Base-by-base conservation (phyloP, 345 rosid genomes). In the Geranium rotundifolium region DNA sequence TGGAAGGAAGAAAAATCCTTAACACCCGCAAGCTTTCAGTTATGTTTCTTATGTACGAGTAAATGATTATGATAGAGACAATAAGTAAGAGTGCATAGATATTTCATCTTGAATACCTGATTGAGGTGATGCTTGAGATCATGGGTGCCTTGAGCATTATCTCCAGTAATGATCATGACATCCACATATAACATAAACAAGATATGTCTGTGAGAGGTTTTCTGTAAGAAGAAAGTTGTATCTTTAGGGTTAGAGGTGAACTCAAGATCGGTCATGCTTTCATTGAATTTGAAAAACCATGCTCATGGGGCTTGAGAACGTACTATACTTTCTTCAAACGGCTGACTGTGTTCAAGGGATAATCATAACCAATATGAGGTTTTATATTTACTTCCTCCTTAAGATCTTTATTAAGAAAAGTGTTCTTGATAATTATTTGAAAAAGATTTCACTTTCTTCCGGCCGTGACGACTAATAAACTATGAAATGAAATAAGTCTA, bases 341-440 rank as follows among this genome's bases (percentile, higher is more conserved):
- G 8, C 57, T 56, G 16, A 62, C 27, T 20, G 27, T 57, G 30
- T 17, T 1, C 2, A 1, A 1, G 3, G 19, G 54, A 4, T 50
- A 12, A 5, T 39, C 62, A 49, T 17, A 61, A 6, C 46, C 46
- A 2, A 9, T 9, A 0, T n/a, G 19, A 7, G 15, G 30, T 29
- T 23, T 15, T 58, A 19, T 57, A 7, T 63, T 57, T 1, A 69
- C 58, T 27, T 62, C 30, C 18, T 57, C 29, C 1, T 12, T 4
- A 4, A 19, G 19, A 0, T 34, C 37, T 0, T 41, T 52, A 60
- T 56, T 30, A 0, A 69, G 31, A n/a, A 69, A 56, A n/a, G 31
- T 58, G 41, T 69, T 69, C 7, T 56, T 61, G 1, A 65, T 62
- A n/a, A 10, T 63, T 19, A 63, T 13, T 27, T 69, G 67, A 41